Evolutionary conservation across 2,329 filamentous ascomycete genomes (phyloP).

Genomic region (Fusarium irregulare): DNA sequence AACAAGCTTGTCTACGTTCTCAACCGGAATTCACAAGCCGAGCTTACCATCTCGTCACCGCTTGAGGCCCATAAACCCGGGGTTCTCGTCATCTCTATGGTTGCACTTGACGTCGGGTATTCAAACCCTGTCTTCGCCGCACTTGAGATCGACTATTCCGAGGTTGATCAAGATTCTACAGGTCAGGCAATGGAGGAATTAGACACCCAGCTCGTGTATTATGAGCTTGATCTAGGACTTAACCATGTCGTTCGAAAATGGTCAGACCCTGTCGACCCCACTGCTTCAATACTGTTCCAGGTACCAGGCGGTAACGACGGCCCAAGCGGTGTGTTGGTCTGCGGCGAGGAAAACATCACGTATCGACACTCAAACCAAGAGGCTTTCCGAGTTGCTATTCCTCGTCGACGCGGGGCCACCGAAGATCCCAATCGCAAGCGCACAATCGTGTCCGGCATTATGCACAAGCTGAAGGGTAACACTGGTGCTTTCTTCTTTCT

Average conservation of each 20-base stretch:
- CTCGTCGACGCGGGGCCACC: conserved; percentile 84
- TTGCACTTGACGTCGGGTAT: conserved; percentile 93
- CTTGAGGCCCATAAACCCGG: conserved; percentile 95
- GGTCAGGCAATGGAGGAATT: conserved; percentile 83
- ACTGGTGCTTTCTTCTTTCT: conserved; percentile 95
- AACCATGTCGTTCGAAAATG: conserved; percentile 98
- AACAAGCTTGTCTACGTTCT: conserved; percentile 99
- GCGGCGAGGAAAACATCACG: conserved; percentile 92
- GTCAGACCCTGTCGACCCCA: conserved; percentile 92
- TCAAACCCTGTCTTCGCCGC: conserved; percentile 97
- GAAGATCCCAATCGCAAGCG: conserved; percentile 94
- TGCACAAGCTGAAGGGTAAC: conserved; percentile 90
- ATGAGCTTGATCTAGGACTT: conserved; percentile 94
- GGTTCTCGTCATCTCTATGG: conserved; percentile 87
- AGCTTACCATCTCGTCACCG: conserved; percentile 96
- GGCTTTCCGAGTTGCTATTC: conserved; percentile 88
- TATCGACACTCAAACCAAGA: conserved; percentile 98
- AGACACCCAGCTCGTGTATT: conserved; percentile 95
- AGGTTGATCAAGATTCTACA: conserved; percentile 89
- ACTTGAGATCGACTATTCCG: conserved; percentile 91
- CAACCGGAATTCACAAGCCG: conserved; percentile 92
- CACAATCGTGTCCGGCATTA: conserved; percentile 88
- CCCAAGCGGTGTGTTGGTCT: conserved; percentile 94
- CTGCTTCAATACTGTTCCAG: conserved; percentile 90
- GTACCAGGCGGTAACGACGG: conserved; percentile 94